Conservation (phyloP, 441 rosid species). For the Eruca vesicaria region DNA sequence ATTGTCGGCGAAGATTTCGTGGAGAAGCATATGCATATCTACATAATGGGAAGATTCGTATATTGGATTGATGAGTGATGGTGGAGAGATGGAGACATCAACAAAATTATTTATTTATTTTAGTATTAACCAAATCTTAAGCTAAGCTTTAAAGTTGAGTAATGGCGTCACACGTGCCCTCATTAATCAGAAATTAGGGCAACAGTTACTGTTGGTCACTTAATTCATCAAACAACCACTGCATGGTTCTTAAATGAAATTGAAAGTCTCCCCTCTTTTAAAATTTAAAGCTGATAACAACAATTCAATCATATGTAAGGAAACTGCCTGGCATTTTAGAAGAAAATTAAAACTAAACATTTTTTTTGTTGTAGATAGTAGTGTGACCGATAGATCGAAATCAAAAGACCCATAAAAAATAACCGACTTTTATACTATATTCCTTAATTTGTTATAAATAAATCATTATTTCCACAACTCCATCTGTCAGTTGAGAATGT, state of each 20-base stretch:
- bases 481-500: background rate
- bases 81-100: slow-evolving; percentile 36
- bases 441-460: background rate
- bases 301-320: background rate
- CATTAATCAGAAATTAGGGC: slow-evolving; percentile 27
- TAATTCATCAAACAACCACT: slow-evolving; percentile 28
- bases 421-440: background rate
- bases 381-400: background rate
- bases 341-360: background rate
- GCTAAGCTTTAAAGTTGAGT: slow-evolving; percentile 4
- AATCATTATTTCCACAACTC: background rate
- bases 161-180: slow-evolving; percentile 38
- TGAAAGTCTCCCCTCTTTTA: background rate
- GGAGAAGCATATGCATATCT: background rate
- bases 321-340: background rate
- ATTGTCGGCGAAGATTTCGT: slow-evolving; percentile 34
- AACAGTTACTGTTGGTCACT: slow-evolving; percentile 25
- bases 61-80: slow-evolving; percentile 33
- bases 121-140: background rate
- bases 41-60: background rate
- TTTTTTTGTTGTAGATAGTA: background rate
- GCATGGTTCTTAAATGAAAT: slow-evolving; percentile 6
- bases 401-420: background rate
- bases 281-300: background rate
- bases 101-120: background rate